phyloP scores from a whole-genome alignment of 108 stramenopile species.

The Hondaea fermentalgiana region DNA sequence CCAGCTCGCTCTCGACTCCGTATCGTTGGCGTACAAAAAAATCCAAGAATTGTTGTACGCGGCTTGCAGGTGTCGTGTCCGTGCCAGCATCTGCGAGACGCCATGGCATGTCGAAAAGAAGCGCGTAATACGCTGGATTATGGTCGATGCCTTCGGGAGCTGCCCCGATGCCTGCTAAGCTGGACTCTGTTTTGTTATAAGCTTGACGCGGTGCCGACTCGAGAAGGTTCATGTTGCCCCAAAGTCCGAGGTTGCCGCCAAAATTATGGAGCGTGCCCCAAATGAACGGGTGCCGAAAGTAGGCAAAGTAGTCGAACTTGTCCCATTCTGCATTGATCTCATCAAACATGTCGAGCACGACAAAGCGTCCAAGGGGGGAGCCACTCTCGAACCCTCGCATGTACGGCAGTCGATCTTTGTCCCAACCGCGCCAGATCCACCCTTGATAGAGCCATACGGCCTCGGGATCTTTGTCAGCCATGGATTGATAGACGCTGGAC shows the following conservation, averaged over 20 bases:
- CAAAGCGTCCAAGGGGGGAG: conserved; percentile 34
- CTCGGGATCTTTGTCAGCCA: conserved; percentile 39
- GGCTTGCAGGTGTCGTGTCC: background rate
- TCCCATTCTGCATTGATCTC: conserved; percentile 30
- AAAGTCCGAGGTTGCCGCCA: conserved; percentile 42
- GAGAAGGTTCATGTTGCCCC: background rate
- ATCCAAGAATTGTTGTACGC: background rate
- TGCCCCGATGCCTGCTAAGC: conserved; percentile 39
- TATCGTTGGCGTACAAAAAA: background rate
- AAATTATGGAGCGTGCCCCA: conserved; percentile 49
- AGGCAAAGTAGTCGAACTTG: conserved; percentile 32
- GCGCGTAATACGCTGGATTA: conserved; percentile 45
- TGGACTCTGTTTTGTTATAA: background rate
- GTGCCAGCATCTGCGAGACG: background rate
- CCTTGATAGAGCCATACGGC: conserved; percentile 50
- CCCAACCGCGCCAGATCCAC: conserved; percentile 45
- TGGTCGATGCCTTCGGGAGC: conserved; percentile 56
- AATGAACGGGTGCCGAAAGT: conserved; percentile 41
- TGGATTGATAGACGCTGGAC: conserved; percentile 30
- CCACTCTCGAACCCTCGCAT: conserved; percentile 43
- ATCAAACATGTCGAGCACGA: conserved; percentile 44
- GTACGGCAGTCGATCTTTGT: conserved; percentile 21
- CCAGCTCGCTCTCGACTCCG: background rate
- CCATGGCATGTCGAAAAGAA: conserved; percentile 39
- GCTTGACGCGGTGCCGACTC: background rate